A percentile compares a stretch with the other conserved stretches of the same genome.
Evolutionary conservation across 768 basidiomycete species (phyloP).

Genomic region (Podaxis carcinomalis): DNA sequence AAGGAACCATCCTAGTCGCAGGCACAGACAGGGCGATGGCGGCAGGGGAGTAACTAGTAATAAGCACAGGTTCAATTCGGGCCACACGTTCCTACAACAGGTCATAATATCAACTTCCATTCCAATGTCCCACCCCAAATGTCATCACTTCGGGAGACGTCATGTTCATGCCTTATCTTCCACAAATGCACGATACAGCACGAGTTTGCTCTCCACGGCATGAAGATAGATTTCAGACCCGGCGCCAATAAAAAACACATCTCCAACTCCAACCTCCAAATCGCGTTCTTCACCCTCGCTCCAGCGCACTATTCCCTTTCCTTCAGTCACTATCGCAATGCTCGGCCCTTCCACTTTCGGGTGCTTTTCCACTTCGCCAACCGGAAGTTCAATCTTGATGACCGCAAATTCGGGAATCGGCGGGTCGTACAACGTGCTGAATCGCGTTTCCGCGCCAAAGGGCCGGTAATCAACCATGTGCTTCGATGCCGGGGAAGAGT

Average conservation of each 20-base stretch:
- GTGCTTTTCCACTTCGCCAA: constrained; percentile 49
- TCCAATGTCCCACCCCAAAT: neutral
- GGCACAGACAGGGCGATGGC: neutral
- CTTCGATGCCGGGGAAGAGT: constrained; percentile 57
- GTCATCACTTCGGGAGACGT: constrained; percentile 7
- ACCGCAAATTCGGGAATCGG: constrained; percentile 95
- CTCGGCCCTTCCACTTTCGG: constrained; percentile 76
- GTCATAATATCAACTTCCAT: neutral
- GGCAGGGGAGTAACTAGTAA: neutral
- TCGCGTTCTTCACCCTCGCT: constrained; percentile 18
- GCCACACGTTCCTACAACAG: neutral
- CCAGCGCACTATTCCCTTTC: constrained; percentile 57
- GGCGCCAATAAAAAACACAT: constrained; percentile 82
- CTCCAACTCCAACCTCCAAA: constrained; percentile 53
- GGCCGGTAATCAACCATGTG: constrained; percentile 64
- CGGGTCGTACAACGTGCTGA: constrained; percentile 71
- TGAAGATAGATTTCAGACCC: constrained; percentile 50
- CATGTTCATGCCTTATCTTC: constrained; percentile 22
- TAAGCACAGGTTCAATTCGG: neutral
- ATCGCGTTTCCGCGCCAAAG: constrained; percentile 28
- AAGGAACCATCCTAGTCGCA: neutral
- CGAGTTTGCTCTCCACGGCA: constrained; percentile 34
- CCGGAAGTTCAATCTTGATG: constrained; percentile 49
- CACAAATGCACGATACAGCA: constrained; percentile 69
- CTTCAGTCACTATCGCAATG: constrained; percentile 72